Base-by-base conservation (phyloP, 2,329 filamentous ascomycete genomes). In the Penicillium palitans region DNA sequence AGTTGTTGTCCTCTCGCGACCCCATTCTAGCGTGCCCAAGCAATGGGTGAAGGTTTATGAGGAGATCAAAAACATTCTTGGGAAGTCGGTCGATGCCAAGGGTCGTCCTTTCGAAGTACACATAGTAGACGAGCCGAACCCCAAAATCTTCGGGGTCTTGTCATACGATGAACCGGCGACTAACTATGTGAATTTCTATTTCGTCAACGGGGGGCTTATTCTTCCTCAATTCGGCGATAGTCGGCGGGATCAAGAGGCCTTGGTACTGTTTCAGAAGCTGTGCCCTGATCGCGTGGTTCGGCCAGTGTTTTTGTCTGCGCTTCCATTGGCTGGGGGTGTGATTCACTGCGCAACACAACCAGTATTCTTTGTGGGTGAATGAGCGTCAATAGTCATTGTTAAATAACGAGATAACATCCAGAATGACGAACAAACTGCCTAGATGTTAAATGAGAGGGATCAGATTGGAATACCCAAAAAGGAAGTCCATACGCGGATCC, bases 261-360 rank as follows among this genome's bases (percentile, higher is more conserved):
- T 70, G 17, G 61, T 59, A 15, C 45, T 59, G 33, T 60, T 70
- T n/a, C 59, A 64, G 24, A 57, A 45, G 19, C 31, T 72, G 29
- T 70, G 64, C 40, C 66, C 66, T 9, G 61, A 65, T 10, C 56
- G 68, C 8, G 50, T 59, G 46, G 60, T 71, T 21, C 55, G 46
- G 29, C 62, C 60, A 37, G 64, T 72, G 17, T 54, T 47, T 39
- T 58, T 71, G 10, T 60, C 59, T 56, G 60, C 52, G n/a, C 57
- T 72, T 40, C 66, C 68, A 6, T 55, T 69, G n/a, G 59, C 57
- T 35, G 70, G 68, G 2, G 70, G 70, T 3, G 70, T 69, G 24
- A 65, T 72, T 41, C 70, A 72, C 57, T 72, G 70, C 59, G 57
- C 67, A 13, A 72, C 69, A 1, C 68, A 72, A 52, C 69, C 48